Evolutionary conservation across 257 asterid genomes (phyloP).

Genomic region (Apocynum venetum): DNA sequence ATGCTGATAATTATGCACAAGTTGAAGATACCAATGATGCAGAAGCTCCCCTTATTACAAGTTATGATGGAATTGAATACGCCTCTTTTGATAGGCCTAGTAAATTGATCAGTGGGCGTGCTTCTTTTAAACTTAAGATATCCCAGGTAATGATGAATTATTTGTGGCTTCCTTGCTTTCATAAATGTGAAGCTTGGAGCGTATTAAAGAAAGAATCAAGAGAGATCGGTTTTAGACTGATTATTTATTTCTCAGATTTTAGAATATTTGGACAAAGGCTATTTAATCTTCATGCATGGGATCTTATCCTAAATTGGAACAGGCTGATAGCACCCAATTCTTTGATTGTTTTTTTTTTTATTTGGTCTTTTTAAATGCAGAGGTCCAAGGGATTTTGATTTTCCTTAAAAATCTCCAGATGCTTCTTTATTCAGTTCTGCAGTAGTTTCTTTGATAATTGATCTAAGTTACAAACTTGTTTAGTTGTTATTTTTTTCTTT

Average conservation of each 20-base stretch:
- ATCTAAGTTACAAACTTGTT: neutral
- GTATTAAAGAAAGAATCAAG: neutral
- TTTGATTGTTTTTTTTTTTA: neutral
- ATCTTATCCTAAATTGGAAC: neutral
- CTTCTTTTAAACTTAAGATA: conserved; percentile 85
- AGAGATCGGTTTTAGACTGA: neutral
- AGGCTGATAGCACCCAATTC: neutral
- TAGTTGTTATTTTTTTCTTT: neutral
- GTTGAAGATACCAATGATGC: conserved; percentile 72
- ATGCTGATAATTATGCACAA: conserved; percentile 52
- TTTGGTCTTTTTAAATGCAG: neutral
- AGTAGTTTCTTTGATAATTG: no score
- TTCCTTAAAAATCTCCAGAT: neutral
- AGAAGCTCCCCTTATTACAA: conserved; percentile 73
- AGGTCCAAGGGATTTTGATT: neutral
- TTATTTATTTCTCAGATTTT: neutral
- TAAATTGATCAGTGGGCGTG: conserved; percentile 59
- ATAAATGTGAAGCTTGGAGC: neutral
- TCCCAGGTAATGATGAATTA: conserved; percentile 50
- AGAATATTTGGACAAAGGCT: neutral
- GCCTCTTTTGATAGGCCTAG: conserved; percentile 59
- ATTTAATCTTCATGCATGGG: neutral
- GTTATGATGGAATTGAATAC: conserved; percentile 65
- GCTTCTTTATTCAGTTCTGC: conserved; percentile 2
- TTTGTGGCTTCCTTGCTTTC: neutral